Conservation (phyloP, 2,329 filamentous ascomycete species). For the Penicillium hesseltinei region DNA sequence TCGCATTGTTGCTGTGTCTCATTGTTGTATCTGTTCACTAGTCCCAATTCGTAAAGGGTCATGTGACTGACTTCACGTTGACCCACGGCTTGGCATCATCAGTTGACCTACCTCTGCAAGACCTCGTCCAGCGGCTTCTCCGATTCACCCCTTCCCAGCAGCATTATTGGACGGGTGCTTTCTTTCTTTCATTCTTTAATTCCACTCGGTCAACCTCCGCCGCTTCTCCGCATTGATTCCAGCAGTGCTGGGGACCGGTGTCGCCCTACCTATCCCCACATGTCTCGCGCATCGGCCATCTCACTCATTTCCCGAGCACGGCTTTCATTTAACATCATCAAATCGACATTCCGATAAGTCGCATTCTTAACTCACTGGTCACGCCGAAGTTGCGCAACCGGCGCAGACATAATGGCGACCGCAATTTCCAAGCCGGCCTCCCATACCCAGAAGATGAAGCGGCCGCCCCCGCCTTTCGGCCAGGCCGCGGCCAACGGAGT, state of each 20-base stretch:
- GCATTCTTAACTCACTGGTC: slow-evolving; percentile 18
- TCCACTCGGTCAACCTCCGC: slow-evolving; percentile 19
- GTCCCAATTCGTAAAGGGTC: slow-evolving; percentile 18
- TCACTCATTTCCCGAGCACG: slow-evolving; percentile 38
- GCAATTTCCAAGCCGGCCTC: slow-evolving; percentile 45
- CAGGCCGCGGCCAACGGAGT: slow-evolving; percentile 61
- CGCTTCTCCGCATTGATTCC: slow-evolving; percentile 24
- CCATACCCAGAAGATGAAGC: slow-evolving; percentile 62
- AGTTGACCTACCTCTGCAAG: slow-evolving; percentile 33
- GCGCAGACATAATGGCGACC: slow-evolving; percentile 42
- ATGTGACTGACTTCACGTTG: slow-evolving; percentile 32
- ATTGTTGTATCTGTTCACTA: neutral
- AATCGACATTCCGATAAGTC: slow-evolving; percentile 28
- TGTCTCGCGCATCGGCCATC: slow-evolving; percentile 45
- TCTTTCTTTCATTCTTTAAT: slow-evolving; percentile 21
- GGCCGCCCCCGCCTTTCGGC: slow-evolving; percentile 63
- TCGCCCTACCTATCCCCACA: slow-evolving; percentile 43
- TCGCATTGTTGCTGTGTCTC: neutral
- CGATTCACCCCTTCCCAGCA: slow-evolving; percentile 23
- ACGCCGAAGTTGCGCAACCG: slow-evolving; percentile 20
- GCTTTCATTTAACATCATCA: slow-evolving; percentile 29
- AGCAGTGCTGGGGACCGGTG: slow-evolving; percentile 30
- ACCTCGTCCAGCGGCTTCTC: slow-evolving; percentile 24
- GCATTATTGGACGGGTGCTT: slow-evolving; percentile 28
- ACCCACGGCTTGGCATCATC: slow-evolving; percentile 41